A percentile compares a stretch with the other conserved stretches of the same genome.
Evolutionary conservation across 1,284 basidiomycete genomes (phyloP).

Genomic region (Volvariella surrecta): DNA sequence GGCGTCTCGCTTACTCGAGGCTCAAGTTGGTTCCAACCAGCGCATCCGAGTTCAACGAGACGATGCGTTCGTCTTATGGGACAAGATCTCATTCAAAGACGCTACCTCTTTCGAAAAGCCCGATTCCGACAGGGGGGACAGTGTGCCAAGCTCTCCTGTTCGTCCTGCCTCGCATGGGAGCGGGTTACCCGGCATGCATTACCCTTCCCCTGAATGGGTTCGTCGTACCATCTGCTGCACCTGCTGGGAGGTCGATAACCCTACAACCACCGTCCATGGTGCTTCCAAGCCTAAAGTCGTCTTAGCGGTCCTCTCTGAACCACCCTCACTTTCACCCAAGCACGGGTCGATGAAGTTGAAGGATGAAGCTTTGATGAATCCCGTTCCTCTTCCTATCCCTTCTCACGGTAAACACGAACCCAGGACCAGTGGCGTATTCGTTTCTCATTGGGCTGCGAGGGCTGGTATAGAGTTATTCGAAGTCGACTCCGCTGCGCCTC

Average conservation of each 20-base stretch:
- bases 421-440: constrained; percentile 52
- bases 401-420: constrained; percentile 53
- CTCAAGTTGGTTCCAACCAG: constrained; percentile 70
- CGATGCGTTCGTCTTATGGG: constrained; percentile 74
- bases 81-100: constrained; percentile 44
- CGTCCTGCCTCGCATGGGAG: not conserved
- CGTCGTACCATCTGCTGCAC: constrained; percentile 74
- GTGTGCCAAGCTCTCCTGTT: constrained; percentile 11
- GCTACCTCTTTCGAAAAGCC: constrained; percentile 4
- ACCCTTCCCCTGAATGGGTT: constrained; percentile 67
- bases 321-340: constrained; percentile 24
- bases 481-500: constrained; percentile 35
- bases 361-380: constrained; percentile 28
- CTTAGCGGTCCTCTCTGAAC: constrained; percentile 42
- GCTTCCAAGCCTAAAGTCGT: constrained; percentile 34
- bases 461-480: constrained; percentile 51
- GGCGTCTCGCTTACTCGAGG: constrained; percentile 75
- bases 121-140: constrained; percentile 6
- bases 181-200: constrained; percentile 9
- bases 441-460: constrained; percentile 56
- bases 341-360: constrained; percentile 21
- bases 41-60: constrained; percentile 73
- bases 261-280: constrained; percentile 1
- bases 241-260: constrained; percentile 55
- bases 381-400: constrained; percentile 59